These are phyloP conservation scores for Calocera cornea DNA, from an alignment of 768 basidiomycete genomes.

Conservation along the genomic window DNA sequence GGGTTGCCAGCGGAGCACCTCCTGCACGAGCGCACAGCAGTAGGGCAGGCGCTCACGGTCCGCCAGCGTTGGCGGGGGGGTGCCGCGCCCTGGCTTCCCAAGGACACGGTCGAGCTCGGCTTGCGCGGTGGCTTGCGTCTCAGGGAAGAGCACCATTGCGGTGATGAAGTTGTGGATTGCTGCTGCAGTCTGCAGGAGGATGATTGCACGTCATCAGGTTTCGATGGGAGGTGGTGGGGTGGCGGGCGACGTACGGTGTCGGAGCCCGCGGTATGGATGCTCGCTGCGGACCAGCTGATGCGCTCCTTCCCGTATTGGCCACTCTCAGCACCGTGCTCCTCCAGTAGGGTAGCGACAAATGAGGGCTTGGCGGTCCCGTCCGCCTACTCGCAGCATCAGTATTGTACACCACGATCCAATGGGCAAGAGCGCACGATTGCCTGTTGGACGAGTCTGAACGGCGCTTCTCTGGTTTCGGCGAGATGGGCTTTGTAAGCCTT, in stretches of 20 bases:
- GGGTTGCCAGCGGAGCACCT: conserved; percentile 16
- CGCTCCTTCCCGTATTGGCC: too few relatives aligned
- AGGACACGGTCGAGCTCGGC: background rate
- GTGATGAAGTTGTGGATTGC: background rate
- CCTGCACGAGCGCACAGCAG: background rate
- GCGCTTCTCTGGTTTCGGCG: background rate
- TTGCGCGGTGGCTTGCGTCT: background rate
- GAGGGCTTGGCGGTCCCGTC: too few relatives aligned
- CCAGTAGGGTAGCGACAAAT: too few relatives aligned
- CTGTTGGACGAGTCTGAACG: background rate
- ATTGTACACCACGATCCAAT: background rate
- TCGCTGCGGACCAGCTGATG: too few relatives aligned
- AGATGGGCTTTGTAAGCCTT: background rate
- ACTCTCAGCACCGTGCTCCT: too few relatives aligned
- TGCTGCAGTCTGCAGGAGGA: background rate
- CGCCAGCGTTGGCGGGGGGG: background rate
- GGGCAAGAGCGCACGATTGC: background rate
- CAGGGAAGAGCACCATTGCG: background rate
- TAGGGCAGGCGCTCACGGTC: background rate
- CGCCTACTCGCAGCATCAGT: background rate
- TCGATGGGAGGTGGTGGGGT: too few relatives aligned
- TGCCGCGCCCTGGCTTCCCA: background rate
- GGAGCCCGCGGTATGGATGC: too few relatives aligned
- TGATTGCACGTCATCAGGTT: too few relatives aligned
- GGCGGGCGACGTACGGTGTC: background rate